Base-by-base conservation (phyloP, 805 yeast species). In the Barnettozyma vustinii region DNA sequence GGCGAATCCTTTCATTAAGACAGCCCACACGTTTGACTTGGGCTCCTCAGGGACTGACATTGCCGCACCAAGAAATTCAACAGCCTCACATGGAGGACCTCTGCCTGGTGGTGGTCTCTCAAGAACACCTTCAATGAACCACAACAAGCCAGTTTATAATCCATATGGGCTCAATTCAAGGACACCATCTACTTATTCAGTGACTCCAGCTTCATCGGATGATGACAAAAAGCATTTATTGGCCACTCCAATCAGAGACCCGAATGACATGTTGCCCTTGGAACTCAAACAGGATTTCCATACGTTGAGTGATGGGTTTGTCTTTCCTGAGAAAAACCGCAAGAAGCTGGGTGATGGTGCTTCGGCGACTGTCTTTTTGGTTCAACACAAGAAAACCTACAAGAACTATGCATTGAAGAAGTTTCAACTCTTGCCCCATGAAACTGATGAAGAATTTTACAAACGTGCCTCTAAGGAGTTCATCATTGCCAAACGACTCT, bases 301-400 rank as follows among this genome's bases (percentile, higher is more conserved):
- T 3, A 72, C 73, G 40, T 64, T 87, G 50, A 70, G 74, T 27
- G 84, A 81, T 41, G 79, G 77, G 48, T 86, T 79, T 58, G 77
- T 73, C 39, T 54, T 75, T 18, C 70, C 73, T 2, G 70, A 69
- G 10, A 62, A 64, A 46, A 49, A 50, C 8, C 51, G 61, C 21
- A 74, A 75, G 47, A 76, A 74, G 42, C 63, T 86, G 45, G 94
- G 91, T 3, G 77, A 75, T 48, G 94, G 95, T 43, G 91, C 91
- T 3, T 78, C 86, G 2, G 77, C 88, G 5, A 77, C 77, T 44
- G 90, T 86, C 19, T 70, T 83, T 47, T 76, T 75, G 49, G 64
- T 77, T 4, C 67, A 69, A 48, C 62, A 68, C 15, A 63, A 67
- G 37, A 56, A 62, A 21, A 61, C 64, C 20, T 72, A 72, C 48